Conservation (phyloP, 2,329 filamentous ascomycete genomes). For the Diplocarpon rosae region DNA sequence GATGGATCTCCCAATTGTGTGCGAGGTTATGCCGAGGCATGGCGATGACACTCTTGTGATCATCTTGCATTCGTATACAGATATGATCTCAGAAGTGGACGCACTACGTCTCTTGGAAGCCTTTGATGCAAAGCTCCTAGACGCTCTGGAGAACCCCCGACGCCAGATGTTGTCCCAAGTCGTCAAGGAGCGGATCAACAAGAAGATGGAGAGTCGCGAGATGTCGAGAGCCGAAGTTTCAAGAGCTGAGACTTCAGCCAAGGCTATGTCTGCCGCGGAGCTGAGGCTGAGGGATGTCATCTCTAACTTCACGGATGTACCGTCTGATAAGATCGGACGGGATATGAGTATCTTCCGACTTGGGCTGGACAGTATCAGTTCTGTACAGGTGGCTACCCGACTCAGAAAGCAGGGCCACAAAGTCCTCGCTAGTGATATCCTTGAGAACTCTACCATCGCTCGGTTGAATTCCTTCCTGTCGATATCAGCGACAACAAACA, state of each 20-base stretch:
- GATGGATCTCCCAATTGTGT: slow-evolving; percentile 71
- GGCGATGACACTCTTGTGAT: slow-evolving; percentile 42
- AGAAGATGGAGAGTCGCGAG: slow-evolving; percentile 5
- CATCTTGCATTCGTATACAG: slow-evolving; percentile 51
- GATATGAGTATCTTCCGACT: slow-evolving; percentile 71
- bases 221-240: not conserved
- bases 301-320: slow-evolving; percentile 43
- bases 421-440: slow-evolving; percentile 61
- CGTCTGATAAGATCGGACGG: slow-evolving; percentile 39
- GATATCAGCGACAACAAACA: not conserved
- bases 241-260: not conserved
- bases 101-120: slow-evolving; percentile 11
- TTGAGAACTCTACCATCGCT: slow-evolving; percentile 46
- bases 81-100: slow-evolving; percentile 22
- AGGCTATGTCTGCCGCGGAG: slow-evolving; percentile 26
- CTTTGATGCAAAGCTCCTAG: slow-evolving; percentile 19
- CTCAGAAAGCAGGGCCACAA: slow-evolving; percentile 48
- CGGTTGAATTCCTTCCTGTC: slow-evolving; percentile 21
- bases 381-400: slow-evolving; percentile 61
- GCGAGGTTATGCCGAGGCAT: slow-evolving; percentile 55
- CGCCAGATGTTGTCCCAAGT: slow-evolving; percentile 18
- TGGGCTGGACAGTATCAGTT: slow-evolving; percentile 87
- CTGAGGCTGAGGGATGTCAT: slow-evolving; percentile 32
- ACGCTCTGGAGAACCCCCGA: slow-evolving; percentile 21
- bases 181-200: slow-evolving; percentile 16